phyloP scores from a whole-genome alignment of 2,329 filamentous ascomycete genomes.

The Colletotrichum kahawae region DNA sequence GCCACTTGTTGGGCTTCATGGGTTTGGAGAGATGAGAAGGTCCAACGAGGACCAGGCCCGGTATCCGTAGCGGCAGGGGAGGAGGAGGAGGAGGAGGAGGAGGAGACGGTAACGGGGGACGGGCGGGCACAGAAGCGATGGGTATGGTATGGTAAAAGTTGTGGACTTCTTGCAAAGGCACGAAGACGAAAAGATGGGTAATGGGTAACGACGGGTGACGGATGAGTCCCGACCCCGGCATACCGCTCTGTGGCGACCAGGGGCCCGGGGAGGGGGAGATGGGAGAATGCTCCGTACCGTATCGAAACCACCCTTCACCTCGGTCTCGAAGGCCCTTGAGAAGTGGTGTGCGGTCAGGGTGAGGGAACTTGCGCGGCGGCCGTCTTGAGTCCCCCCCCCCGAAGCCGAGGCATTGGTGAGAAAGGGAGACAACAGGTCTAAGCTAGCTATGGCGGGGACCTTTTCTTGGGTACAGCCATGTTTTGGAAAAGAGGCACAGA shows the following conservation, averaged over 20 bases:
- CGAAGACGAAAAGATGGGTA: not conserved
- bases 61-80: not conserved
- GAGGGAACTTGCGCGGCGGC: not conserved
- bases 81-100: not conserved
- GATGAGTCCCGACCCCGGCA: constrained; percentile 11
- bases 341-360: not conserved
- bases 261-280: not conserved
- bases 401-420: not conserved
- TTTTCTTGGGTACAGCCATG: not conserved
- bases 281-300: not conserved
- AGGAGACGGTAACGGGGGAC: not conserved
- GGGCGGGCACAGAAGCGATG: constrained; percentile 4
- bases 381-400: not conserved
- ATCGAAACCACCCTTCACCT: not conserved
- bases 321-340: not conserved
- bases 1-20: not conserved
- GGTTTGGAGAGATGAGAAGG: constrained; percentile 2
- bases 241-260: not conserved
- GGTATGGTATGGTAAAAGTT: not conserved
- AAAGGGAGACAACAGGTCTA: not conserved
- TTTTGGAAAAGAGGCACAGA: not conserved
- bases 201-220: constrained; percentile 1
- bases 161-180: not conserved
- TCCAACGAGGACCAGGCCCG: not conserved
- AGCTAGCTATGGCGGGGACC: not conserved